phyloP scores from a whole-genome alignment of 192 early-diverging fungal genomes.

The Spizellomyces sp. region DNA sequence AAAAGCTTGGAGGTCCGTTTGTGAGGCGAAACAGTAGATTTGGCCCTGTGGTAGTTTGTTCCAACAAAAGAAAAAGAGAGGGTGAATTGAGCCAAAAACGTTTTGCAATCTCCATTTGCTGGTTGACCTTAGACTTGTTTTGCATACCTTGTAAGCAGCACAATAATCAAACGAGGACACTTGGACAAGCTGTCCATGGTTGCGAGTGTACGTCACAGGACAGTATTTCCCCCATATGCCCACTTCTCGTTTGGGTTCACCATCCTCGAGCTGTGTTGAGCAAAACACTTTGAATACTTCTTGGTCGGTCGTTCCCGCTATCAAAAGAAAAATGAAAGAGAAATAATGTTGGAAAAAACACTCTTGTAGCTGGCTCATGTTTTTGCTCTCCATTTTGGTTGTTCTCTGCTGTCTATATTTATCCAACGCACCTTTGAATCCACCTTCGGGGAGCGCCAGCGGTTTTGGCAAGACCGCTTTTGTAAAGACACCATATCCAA shows the following conservation, averaged over 20 bases:
- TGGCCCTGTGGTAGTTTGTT: constrained; percentile 24
- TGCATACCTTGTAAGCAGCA: constrained; percentile 44
- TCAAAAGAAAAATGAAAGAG: background rate
- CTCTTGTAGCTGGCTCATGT: no score
- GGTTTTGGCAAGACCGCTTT: constrained; percentile 20
- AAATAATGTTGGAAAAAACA: no score
- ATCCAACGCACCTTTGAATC: constrained; percentile 18
- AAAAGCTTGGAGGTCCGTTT: constrained; percentile 36
- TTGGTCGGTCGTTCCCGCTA: constrained; percentile 15
- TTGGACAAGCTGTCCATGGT: constrained; percentile 3
- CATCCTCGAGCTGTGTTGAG: constrained; percentile 35
- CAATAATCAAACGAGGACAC: constrained; percentile 11
- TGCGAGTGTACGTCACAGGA: constrained; percentile 35
- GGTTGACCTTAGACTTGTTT: background rate
- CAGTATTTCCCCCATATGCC: constrained; percentile 45
- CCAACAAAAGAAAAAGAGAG: background rate
- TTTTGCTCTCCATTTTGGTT: no score
- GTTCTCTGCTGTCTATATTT: no score
- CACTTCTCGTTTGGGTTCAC: constrained; percentile 48
- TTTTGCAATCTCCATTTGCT: background rate
- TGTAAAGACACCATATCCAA: constrained; percentile 31
- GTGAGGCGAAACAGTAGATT: constrained; percentile 44
- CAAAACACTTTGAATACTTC: constrained; percentile 42
- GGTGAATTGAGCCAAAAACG: background rate
- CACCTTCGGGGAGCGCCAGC: constrained; percentile 39